These are phyloP conservation scores for Lonicera japonica DNA, from an alignment of 129 eudicot genomes.

Conservation along the genomic window DNA sequence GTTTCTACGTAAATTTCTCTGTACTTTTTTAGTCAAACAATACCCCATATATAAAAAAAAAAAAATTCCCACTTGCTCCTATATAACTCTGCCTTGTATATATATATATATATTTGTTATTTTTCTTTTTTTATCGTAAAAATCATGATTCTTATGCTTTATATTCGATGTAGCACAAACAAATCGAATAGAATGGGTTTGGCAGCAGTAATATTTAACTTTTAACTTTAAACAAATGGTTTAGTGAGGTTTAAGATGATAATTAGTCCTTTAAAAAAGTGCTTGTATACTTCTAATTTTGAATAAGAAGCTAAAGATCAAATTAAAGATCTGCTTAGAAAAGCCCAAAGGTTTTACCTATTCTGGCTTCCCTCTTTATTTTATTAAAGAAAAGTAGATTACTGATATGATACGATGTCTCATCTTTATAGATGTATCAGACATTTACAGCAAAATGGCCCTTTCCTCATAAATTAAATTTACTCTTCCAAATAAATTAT, in stretches of 20 bases:
- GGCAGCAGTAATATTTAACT: constrained; percentile 1
- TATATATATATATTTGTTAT: too few species aligned
- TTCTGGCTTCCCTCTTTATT: background rate
- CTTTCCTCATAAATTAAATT: too few species aligned
- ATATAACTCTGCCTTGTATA: too few species aligned
- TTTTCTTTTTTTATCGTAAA: too few species aligned
- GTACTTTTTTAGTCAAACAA: too few species aligned
- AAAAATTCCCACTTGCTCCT: too few species aligned
- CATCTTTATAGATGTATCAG: background rate
- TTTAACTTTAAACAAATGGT: constrained; percentile 11
- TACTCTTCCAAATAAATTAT: too few species aligned
- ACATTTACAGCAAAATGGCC: too few species aligned
- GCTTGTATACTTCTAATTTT: background rate
- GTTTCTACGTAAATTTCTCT: too few species aligned
- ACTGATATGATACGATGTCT: background rate
- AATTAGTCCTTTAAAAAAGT: constrained; percentile 2
- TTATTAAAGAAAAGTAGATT: background rate
- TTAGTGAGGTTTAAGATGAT: background rate
- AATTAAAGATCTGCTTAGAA: too few species aligned
- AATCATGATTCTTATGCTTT: too few species aligned
- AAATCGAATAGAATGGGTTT: constrained; percentile 17
- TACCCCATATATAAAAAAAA: too few species aligned
- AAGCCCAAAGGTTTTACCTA: background rate
- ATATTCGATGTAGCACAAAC: background rate
- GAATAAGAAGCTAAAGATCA: background rate